These are phyloP conservation scores for Aspergillus sclerotioniger DNA, from an alignment of 495 filamentous ascomycete species.

Conservation along the genomic window DNA sequence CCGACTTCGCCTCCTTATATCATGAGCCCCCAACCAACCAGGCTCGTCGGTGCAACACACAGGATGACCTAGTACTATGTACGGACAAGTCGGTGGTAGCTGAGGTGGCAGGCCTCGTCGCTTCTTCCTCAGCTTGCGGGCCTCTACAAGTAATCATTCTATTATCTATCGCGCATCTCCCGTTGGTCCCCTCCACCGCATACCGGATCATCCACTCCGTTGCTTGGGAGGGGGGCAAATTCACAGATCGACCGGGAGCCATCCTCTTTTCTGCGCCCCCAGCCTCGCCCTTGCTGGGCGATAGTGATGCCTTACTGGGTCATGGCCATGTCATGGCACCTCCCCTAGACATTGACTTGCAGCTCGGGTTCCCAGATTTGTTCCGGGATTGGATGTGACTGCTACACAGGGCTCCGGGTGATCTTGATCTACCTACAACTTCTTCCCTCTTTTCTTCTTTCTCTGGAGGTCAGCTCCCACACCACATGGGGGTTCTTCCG, in stretches of 20 bases:
- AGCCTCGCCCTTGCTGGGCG: slow-evolving; percentile 14
- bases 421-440: background rate
- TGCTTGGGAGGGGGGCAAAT: background rate
- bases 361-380: background rate
- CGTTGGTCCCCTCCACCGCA: background rate
- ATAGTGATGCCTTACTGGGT: slow-evolving; percentile 12
- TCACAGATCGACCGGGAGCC: slow-evolving; percentile 3
- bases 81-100: background rate
- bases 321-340: slow-evolving; percentile 1
- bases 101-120: background rate
- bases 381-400: background rate
- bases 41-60: background rate
- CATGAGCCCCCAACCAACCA: slow-evolving; percentile 18
- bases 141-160: background rate
- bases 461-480: background rate
- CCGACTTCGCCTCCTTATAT: slow-evolving; percentile 25
- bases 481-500: background rate
- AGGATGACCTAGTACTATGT: background rate
- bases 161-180: background rate
- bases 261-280: background rate
- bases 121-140: background rate
- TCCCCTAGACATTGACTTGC: background rate
- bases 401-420: background rate
- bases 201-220: background rate
- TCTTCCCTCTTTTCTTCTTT: background rate